Conservation (phyloP, 768 basidiomycete species). For the Mycena galopus region DNA sequence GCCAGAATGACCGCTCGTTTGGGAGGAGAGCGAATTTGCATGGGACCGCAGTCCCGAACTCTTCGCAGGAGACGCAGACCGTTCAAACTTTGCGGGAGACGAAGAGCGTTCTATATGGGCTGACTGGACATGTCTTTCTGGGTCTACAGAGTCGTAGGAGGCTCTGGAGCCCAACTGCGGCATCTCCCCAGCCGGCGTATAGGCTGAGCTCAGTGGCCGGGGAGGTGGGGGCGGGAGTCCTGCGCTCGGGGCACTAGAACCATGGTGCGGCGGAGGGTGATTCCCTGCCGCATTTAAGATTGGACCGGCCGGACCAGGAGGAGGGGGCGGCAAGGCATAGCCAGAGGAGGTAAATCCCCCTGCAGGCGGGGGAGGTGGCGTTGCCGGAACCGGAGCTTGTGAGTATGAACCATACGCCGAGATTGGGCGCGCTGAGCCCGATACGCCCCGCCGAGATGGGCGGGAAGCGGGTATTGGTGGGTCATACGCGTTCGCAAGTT, state of each 20-base stretch:
- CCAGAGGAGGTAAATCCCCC: constrained; percentile 28
- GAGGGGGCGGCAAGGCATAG: constrained; percentile 34
- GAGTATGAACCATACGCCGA: constrained; percentile 39
- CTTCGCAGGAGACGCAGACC: constrained; percentile 21
- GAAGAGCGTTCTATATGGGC: background rate
- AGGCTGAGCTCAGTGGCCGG: constrained; percentile 16
- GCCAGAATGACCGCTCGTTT: constrained; percentile 21
- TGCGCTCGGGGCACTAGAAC: background rate
- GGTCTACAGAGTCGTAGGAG: constrained; percentile 15
- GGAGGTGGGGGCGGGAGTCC: constrained; percentile 31
- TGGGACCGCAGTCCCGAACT: constrained; percentile 13
- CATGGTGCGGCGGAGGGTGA: constrained; percentile 4
- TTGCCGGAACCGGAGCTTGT: constrained; percentile 23
- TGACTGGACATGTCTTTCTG: background rate
- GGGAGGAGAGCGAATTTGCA: constrained; percentile 27
- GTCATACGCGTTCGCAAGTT: constrained; percentile 80
- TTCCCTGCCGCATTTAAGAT: background rate
- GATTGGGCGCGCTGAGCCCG: constrained; percentile 41
- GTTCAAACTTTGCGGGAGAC: background rate
- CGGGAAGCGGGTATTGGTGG: constrained; percentile 75
- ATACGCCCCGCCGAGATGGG: constrained; percentile 48
- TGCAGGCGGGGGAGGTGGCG: constrained; percentile 28
- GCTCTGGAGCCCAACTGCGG: constrained; percentile 8
- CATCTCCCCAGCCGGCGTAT: constrained; percentile 18
- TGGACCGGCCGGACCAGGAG: constrained; percentile 6